These are phyloP conservation scores for Nothopassalora personata DNA, from an alignment of 2,329 filamentous ascomycete species.

Conservation along the genomic window DNA sequence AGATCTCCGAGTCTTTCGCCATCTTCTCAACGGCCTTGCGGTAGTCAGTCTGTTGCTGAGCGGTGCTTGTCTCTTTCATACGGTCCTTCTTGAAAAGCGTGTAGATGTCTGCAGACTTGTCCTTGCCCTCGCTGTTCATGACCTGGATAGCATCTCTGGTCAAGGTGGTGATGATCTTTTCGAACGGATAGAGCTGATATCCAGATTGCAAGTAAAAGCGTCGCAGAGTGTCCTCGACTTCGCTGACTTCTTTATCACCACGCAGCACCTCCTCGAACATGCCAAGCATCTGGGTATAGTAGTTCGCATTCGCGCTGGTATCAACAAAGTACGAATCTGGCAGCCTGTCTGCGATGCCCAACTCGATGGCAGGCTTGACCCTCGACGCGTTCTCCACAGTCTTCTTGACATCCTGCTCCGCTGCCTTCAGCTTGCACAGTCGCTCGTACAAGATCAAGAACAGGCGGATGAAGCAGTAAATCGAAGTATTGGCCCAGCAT, in stretches of 20 bases:
- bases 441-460: conserved; percentile 88
- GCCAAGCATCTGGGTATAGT: conserved; percentile 78
- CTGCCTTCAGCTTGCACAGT: conserved; percentile 75
- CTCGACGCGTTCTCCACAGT: conserved; percentile 69
- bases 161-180: conserved; percentile 77
- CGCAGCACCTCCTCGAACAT: conserved; percentile 83
- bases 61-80: conserved; percentile 77
- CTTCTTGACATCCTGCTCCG: conserved; percentile 65
- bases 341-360: conserved; percentile 77
- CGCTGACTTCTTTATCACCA: conserved; percentile 72
- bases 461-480: conserved; percentile 92
- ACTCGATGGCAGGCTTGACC: conserved; percentile 73
- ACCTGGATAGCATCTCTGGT: conserved; percentile 77
- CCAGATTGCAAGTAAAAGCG: conserved; percentile 87
- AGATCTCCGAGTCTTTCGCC: conserved; percentile 87
- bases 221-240: conserved; percentile 84
- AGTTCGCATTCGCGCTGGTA: conserved; percentile 60
- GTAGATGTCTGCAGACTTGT: conserved; percentile 88
- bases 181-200: conserved; percentile 89
- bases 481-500: conserved; percentile 83
- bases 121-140: conserved; percentile 79
- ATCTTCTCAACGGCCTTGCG: conserved; percentile 89
- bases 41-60: conserved; percentile 82
- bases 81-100: conserved; percentile 80
- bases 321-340: conserved; percentile 68